Conservation (phyloP, 441 rosid genomes). For the Adansonia madagascariensis region DNA sequence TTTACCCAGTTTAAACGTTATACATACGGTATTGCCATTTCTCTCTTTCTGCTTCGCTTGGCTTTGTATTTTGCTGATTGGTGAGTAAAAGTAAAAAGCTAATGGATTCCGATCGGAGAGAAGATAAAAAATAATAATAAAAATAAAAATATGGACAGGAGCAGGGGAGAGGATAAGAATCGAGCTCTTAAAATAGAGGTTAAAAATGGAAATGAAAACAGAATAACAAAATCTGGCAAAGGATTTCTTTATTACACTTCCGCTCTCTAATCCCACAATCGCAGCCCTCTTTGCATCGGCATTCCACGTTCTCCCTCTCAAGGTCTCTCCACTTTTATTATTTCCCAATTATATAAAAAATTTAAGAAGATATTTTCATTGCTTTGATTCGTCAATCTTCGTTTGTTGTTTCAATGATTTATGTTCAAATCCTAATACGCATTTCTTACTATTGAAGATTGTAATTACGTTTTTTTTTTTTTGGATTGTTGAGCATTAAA, state of each 20-base stretch:
- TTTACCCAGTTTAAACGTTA: no score
- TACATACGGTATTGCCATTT: neutral
- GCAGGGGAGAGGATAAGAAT: slow-evolving; percentile 27
- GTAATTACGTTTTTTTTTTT: neutral
- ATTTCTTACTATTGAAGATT: neutral
- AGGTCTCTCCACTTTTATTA: slow-evolving; percentile 36
- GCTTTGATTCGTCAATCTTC: neutral
- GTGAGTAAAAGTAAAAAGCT: neutral
- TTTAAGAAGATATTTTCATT: neutral
- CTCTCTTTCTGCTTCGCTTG: neutral
- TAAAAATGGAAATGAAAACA: slow-evolving; percentile 29
- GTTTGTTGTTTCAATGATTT: neutral
- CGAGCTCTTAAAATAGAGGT: slow-evolving; percentile 17
- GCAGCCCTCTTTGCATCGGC: slow-evolving; percentile 76
- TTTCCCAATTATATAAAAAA: neutral
- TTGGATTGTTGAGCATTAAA: slow-evolving; percentile 42
- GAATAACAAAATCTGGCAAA: slow-evolving; percentile 67
- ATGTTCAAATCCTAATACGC: neutral
- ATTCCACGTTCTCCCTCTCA: slow-evolving; percentile 59
- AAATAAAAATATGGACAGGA: slow-evolving; percentile 21
- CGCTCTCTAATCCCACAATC: slow-evolving; percentile 58
- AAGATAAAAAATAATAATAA: slow-evolving; percentile 12
- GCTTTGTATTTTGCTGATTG: neutral
- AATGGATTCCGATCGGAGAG: neutral
- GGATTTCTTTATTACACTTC: slow-evolving; percentile 69